Conservation (phyloP, 208 protist species). For the Borovskyia barvae region DNA sequence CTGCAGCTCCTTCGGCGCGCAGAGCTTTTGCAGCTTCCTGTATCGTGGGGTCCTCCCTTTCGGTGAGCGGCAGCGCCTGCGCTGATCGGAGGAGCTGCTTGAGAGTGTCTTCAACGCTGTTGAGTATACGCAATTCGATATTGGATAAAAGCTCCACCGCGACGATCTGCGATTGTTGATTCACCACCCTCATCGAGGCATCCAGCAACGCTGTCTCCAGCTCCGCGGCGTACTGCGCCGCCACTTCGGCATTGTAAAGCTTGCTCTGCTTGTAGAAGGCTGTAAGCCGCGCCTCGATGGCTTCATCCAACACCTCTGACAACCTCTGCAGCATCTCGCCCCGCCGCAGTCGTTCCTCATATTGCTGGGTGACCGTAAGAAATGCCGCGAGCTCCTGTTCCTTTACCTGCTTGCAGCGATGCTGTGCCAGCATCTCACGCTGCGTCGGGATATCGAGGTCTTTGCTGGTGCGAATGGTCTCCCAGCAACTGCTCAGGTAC, state of each 20-base stretch:
- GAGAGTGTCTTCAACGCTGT: constrained; percentile 49
- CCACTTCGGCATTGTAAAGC: constrained; percentile 62
- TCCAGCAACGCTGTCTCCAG: constrained; percentile 58
- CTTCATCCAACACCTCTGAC: constrained; percentile 48
- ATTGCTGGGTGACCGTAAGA: constrained; percentile 33
- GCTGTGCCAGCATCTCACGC: constrained; percentile 95
- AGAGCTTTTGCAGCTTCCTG: constrained; percentile 9
- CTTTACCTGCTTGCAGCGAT: constrained; percentile 91
- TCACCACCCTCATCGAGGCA: constrained; percentile 46
- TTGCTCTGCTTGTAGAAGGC: constrained; percentile 57
- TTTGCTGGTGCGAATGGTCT: constrained; percentile 92
- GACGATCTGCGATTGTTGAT: constrained; percentile 55
- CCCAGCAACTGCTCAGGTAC: constrained; percentile 91
- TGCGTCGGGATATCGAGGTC: constrained; percentile 96
- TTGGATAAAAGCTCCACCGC: constrained; percentile 42
- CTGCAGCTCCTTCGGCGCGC: background rate
- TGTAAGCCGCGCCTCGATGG: constrained; percentile 41
- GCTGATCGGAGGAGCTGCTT: constrained; percentile 51
- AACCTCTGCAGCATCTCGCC: constrained; percentile 68
- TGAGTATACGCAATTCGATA: constrained; percentile 47
- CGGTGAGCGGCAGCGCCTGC: constrained; percentile 47
- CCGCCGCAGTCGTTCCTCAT: constrained; percentile 47
- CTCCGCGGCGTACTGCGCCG: constrained; percentile 32
- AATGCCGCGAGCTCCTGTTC: constrained; percentile 58
- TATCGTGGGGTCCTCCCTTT: background rate